phyloP scores from a whole-genome alignment of 2,329 filamentous ascomycete species.

The Albifimbria verrucaria region DNA sequence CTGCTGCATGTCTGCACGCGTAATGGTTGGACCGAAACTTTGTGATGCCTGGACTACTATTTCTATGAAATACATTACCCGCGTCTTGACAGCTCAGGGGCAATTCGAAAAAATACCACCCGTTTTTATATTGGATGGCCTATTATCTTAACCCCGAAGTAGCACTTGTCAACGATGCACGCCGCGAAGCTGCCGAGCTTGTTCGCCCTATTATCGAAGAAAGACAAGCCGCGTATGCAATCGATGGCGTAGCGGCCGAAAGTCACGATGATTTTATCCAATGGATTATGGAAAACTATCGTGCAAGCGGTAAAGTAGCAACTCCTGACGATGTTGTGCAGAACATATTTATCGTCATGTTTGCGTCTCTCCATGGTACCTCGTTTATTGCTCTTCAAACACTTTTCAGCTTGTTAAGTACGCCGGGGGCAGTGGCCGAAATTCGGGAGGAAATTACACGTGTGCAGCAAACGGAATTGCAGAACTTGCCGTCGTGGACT shows the following conservation, averaged over 20 bases:
- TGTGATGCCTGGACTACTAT: not conserved
- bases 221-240: not conserved
- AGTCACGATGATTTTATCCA: not conserved
- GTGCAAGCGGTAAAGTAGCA: not conserved
- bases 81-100: not conserved
- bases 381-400: not conserved
- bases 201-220: not conserved
- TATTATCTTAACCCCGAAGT: not conserved
- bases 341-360: not conserved
- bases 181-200: not conserved
- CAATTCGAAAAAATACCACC: not conserved
- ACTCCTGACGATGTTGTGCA: not conserved
- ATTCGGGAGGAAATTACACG: not conserved
- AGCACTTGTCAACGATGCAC: not conserved
- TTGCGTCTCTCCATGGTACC: not conserved
- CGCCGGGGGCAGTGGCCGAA: not conserved
- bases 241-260: not conserved
- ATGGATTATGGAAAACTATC: not conserved
- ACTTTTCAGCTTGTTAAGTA: not conserved
- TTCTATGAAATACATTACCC: not conserved
- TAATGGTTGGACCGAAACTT: not conserved
- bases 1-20: not conserved
- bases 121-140: not conserved
- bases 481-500: not conserved
- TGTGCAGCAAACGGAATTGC: not conserved